Evolutionary conservation across 805 yeast genomes (phyloP).

Genomic region (Wickerhamiella spandovensis): DNA sequence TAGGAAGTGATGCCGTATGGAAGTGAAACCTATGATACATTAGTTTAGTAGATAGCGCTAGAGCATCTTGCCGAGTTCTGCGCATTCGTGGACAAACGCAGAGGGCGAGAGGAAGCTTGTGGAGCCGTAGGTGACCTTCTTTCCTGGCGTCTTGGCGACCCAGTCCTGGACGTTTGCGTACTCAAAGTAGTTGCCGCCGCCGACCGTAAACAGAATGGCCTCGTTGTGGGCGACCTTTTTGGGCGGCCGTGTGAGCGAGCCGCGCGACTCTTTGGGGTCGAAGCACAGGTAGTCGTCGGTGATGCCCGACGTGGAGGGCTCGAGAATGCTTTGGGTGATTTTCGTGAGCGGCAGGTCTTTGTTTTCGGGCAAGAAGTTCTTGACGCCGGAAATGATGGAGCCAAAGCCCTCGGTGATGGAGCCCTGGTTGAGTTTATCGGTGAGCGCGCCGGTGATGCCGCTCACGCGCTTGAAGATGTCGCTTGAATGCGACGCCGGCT

Average conservation of each 20-base stretch:
- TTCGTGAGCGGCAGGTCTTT: slow-evolving; percentile 80
- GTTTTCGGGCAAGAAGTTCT: slow-evolving; percentile 75
- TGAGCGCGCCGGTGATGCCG: slow-evolving; percentile 57
- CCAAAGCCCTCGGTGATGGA: slow-evolving; percentile 81
- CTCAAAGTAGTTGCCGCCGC: slow-evolving; percentile 93
- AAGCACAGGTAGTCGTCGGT: slow-evolving; percentile 74
- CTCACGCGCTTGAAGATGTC: slow-evolving; percentile 39
- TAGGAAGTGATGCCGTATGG: no score
- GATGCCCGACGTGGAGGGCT: slow-evolving; percentile 44
- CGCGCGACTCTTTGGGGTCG: slow-evolving; percentile 78
- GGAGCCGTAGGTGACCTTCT: slow-evolving; percentile 72
- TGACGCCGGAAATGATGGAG: slow-evolving; percentile 74
- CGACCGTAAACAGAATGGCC: slow-evolving; percentile 81
- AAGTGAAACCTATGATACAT: no score
- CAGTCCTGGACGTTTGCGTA: slow-evolving; percentile 91
- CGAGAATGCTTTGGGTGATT: slow-evolving; percentile 83
- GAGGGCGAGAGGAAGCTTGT: slow-evolving; percentile 36
- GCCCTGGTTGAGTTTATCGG: slow-evolving; percentile 74
- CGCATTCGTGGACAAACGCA: slow-evolving; percentile 22
- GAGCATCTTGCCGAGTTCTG: slow-evolving; percentile 19
- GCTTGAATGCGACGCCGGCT: slow-evolving; percentile 15
- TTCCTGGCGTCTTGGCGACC: slow-evolving; percentile 35
- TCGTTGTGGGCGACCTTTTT: slow-evolving; percentile 69
- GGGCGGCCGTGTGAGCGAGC: slow-evolving; percentile 82
- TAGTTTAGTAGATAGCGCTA: no score